A percentile compares a stretch with the other conserved stretches of the same genome.
phyloP scores from a whole-genome alignment of 805 yeast species.

The Starmera amethionina region DNA sequence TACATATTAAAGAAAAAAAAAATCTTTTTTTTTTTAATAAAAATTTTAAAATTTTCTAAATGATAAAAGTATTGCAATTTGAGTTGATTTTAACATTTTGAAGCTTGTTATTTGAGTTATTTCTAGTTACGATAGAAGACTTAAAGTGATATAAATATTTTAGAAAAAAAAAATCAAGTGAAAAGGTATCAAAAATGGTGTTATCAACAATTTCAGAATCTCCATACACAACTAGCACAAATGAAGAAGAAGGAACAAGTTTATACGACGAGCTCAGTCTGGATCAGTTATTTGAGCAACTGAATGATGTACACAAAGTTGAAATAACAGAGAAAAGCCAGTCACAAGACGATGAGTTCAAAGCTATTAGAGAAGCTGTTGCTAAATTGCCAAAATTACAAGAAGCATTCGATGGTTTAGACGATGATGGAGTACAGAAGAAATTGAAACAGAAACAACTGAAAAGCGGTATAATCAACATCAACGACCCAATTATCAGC shows the following conservation, averaged over 20 bases:
- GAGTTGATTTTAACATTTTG: no score
- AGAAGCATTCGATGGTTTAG: conserved; percentile 4
- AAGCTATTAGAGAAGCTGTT: conserved; percentile 25
- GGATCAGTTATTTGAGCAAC: conserved; percentile 25
- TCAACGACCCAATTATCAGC: conserved; percentile 37
- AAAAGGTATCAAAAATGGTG: no score
- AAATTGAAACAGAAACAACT: conserved; percentile 14
- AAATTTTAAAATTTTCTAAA: no score
- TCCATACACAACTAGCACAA: neutral
- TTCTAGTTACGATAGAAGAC: no score
- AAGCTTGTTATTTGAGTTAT: no score
- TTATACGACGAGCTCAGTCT: conserved; percentile 2
- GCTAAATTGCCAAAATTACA: conserved; percentile 31
- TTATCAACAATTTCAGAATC: neutral
- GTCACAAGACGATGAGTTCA: conserved; percentile 18
- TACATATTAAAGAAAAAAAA: no score
- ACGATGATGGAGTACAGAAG: conserved; percentile 5
- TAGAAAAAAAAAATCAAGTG: no score
- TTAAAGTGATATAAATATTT: no score
- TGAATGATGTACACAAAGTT: conserved; percentile 8
- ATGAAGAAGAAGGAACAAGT: neutral
- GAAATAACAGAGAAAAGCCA: neutral
- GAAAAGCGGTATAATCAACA: conserved; percentile 16
- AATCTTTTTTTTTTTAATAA: no score
- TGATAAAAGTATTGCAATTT: no score